Evolutionary conservation across 129 eudicot species (phyloP).

Genomic region (Helianthus annuus): HanXRQr2.0-SUNRISE NC_035444.2:13318761-13319260

Average conservation of each 20-base stretch:
- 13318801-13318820: constrained; percentile 21
- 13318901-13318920: constrained; percentile 85
- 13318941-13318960: constrained; percentile 77
- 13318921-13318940: constrained; percentile 69
- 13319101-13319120: no score
- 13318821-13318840: constrained; percentile 17
- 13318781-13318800: constrained; percentile 26
- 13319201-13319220: no score
- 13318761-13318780: constrained; percentile 10
- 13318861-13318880: constrained; percentile 76
- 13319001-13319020: background rate
- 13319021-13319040: background rate
- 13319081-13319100: no score
- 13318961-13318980: constrained; percentile 91
- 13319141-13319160: no score
- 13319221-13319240: no score
- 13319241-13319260: no score
- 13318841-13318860: constrained; percentile 52
- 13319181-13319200: no score
- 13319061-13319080: background rate
- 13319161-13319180: no score
- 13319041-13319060: background rate
- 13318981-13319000: constrained; percentile 15
- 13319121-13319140: no score
- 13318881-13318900: constrained; percentile 70